Base-by-base conservation (phyloP, 441 rosid species). In the Gossypium davidsonii region DNA sequence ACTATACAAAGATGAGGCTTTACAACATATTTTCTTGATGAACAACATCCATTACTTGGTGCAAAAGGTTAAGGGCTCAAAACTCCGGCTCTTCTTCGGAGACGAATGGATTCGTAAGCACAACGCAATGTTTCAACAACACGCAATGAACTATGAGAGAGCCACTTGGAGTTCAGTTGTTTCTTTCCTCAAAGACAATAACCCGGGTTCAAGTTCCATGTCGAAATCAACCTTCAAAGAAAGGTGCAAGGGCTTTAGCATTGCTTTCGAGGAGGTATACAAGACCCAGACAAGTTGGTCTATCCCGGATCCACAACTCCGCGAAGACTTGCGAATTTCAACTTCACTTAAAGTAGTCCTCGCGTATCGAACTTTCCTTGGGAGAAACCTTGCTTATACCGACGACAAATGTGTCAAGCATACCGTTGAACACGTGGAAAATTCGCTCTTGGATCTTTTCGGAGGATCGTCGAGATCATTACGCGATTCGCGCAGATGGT, bases 101-200 rank as follows among this genome's bases (percentile, higher is more conserved):
- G 97, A 90, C 67, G 89, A 89, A 57, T 93, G 98, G 98, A 88
- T 90, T 76, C 76, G 89, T 39, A 91, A 88, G 81, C 93, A 88
- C 59, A 87, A 62, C 0, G 88, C 80, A 14, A 90, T 83, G 66
- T 84, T 85, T 77, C 94, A 85, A 73, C 88, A 82, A 70, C 78
- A 83, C 48, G 97, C 88, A 39, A 83, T 82, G 21, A 79, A 83
- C 82, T 91, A 91, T 17, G 87, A 82, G 80, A 79, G 92, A 79
- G 78, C 83, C 48, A 84, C 97, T 10, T 89, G 97, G 98, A 76
- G 88, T 66, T 78, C 91, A 1, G 77, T 87, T 6, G 82, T 91
- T 9, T 77, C 87, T 42, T 72, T 84, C 72, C 86, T 90, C 60
- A 85, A 78, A 62, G 88, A 87, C 3, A 81, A 85, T 4, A 79